phyloP scores from a whole-genome alignment of 306 rosid species.

The Notholithocarpus densiflorus region DNA sequence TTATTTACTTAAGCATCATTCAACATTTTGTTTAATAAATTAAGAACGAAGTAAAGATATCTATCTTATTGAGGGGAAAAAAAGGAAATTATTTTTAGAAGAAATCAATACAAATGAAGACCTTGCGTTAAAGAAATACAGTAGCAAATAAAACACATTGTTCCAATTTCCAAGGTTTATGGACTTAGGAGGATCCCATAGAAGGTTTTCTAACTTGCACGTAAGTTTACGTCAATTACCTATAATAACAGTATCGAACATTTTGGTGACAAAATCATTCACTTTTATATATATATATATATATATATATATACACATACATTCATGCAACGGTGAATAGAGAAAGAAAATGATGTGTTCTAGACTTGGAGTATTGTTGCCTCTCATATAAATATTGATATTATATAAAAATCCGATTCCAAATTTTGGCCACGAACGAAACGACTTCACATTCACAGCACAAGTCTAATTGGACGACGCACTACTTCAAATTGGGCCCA shows the following conservation, averaged over 20 bases:
- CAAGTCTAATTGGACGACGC: constrained; percentile 23
- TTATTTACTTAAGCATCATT: too few species aligned
- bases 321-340: neutral
- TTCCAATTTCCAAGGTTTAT: neutral
- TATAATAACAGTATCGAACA: neutral
- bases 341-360: neutral
- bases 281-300: too few species aligned
- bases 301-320: too few species aligned
- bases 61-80: too few species aligned
- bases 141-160: neutral
- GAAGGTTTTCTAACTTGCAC: neutral
- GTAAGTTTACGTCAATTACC: neutral
- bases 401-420: neutral
- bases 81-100: neutral
- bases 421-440: neutral
- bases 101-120: neutral
- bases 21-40: too few species aligned
- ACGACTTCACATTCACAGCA: neutral
- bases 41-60: too few species aligned
- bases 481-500: constrained; percentile 28
- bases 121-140: neutral
- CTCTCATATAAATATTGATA: neutral
- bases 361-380: neutral
- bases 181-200: neutral
- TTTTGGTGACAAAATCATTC: neutral